These are phyloP conservation scores for Dichotomopilus funicola DNA, from an alignment of 2,329 filamentous ascomycete genomes.

Conservation along the genomic window DNA sequence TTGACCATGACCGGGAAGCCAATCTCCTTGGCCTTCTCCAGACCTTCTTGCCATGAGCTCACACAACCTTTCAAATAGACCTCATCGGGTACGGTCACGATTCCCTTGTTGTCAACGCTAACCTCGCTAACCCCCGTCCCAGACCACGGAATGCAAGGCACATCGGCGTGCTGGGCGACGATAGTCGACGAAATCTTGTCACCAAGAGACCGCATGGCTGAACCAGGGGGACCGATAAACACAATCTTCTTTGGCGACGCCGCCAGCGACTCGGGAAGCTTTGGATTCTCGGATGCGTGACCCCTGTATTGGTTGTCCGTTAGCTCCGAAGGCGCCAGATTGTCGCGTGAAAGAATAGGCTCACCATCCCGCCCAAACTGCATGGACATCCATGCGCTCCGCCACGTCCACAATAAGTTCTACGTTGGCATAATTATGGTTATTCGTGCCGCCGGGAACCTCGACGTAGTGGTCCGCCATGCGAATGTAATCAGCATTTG, in stretches of 20 bases:
- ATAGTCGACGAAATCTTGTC: slow-evolving; percentile 99
- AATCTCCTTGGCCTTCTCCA: slow-evolving; percentile 79
- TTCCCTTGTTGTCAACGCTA: slow-evolving; percentile 68
- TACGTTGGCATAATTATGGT: slow-evolving; percentile 99
- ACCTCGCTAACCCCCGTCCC: slow-evolving; percentile 85
- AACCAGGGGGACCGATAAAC: slow-evolving; percentile 96
- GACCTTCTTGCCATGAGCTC: slow-evolving; percentile 79
- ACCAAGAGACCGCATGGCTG: slow-evolving; percentile 96
- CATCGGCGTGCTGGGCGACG: slow-evolving; percentile 91
- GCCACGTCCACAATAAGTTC: slow-evolving; percentile 98
- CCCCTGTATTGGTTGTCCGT: slow-evolving; percentile 51
- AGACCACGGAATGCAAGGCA: slow-evolving; percentile 99
- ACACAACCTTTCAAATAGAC: slow-evolving; percentile 90
- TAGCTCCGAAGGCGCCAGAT: background rate
- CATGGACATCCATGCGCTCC: slow-evolving; percentile 96
- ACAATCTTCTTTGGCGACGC: slow-evolving; percentile 98
- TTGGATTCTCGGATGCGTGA: slow-evolving; percentile 97
- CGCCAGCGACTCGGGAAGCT: slow-evolving; percentile 89
- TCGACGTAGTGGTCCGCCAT: slow-evolving; percentile 99
- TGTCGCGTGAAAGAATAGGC: slow-evolving; percentile 26
- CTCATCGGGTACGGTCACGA: slow-evolving; percentile 84
- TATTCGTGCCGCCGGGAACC: slow-evolving; percentile 97
- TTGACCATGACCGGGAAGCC: slow-evolving; percentile 99
- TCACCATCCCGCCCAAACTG: slow-evolving; percentile 98
- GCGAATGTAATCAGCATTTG: slow-evolving; percentile 98